Evolutionary conservation across 1,139 yeast genomes (phyloP), one percentile per base, ranked within the genome.

Genomic region (Geotrichum reessii): DNA sequence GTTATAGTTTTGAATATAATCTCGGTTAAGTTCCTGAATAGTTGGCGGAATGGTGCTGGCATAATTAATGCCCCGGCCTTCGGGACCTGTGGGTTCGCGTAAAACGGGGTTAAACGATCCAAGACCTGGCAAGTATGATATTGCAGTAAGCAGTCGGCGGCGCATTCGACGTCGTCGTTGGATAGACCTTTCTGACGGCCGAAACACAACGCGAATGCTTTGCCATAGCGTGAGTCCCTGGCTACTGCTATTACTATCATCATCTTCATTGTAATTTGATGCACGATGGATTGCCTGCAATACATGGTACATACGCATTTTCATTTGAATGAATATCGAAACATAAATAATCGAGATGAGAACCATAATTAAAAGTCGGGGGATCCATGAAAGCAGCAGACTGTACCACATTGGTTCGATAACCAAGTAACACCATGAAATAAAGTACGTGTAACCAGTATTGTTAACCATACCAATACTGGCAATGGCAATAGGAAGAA

Each of bases 391-490:
- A 54, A 90, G 74, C 0, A 77, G 90, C 53, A 86, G 70, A 57
- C 90, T 76, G 68, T 84, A 85, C 95, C 95, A 88, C 14, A 79
- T 70, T 0, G 95, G 95, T 5, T 74, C 66, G 58, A 82, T 81
- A 0, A 95, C 90, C 50, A 90, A 74, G 69, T 86, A 88, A 68
- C 95, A 85, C 88, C 90, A 85, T 59, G 87, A 81, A 44, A 86
- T 83, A 61, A 81, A 78, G 46, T 63, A 59, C 1, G 64, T 55
- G 51, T 63, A 66, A 4, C 68, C 69, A 8, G 62, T 57, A 8
- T 57, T 52, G 31, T 76, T 72, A 24, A 86, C 79, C 67, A 85
- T 87, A 0, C 91, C 92, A 62, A 87, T 74, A 55, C 86, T 78
- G n/a, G 96, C 92, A 59, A 87, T 68, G 0, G 85, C 66, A 11